Percentiles rank a stretch among this genome's conserved stretches.
phyloP scores from a whole-genome alignment of 2,329 filamentous ascomycete genomes.

The Ceratocystis cubensis region DNA sequence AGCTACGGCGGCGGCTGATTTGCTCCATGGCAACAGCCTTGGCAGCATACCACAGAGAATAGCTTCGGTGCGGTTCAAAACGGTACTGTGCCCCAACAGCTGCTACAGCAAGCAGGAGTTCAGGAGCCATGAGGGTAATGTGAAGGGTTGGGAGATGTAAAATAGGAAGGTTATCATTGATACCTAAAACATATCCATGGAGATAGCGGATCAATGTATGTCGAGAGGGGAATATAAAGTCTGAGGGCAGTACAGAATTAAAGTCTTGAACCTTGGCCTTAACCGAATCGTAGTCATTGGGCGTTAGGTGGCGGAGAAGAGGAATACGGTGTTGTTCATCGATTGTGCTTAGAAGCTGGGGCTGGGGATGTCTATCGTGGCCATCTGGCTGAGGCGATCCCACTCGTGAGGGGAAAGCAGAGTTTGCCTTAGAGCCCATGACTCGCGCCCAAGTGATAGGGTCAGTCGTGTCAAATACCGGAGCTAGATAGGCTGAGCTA shows the following conservation, averaged over 20 bases:
- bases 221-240: slow-evolving; percentile 56
- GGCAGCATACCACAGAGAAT: slow-evolving; percentile 49
- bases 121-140: slow-evolving; percentile 51
- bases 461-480: slow-evolving; percentile 13
- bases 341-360: slow-evolving; percentile 22
- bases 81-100: slow-evolving; percentile 56
- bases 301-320: slow-evolving; percentile 37
- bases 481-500: slow-evolving; percentile 4
- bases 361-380: slow-evolving; percentile 29
- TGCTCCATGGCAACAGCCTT: slow-evolving; percentile 47
- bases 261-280: slow-evolving; percentile 50
- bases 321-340: slow-evolving; percentile 29
- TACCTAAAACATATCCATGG: slow-evolving; percentile 57
- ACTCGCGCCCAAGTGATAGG: slow-evolving; percentile 17
- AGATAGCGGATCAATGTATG: slow-evolving; percentile 57
- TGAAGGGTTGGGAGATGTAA: slow-evolving; percentile 55
- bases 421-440: slow-evolving; percentile 35
- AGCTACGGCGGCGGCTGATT: slow-evolving; percentile 44
- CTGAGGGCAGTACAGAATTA: slow-evolving; percentile 44
- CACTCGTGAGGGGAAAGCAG: slow-evolving; percentile 43
- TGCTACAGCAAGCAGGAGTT: slow-evolving; percentile 54
- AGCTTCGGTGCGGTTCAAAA: slow-evolving; percentile 46
- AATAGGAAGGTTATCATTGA: slow-evolving; percentile 46
- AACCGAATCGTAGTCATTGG: slow-evolving; percentile 42
- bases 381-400: slow-evolving; percentile 42